A percentile compares a stretch with the other conserved stretches of the same genome.
Conservation (phyloP, 2,329 filamentous ascomycete species). For the Magnaporthales sp. region DNA sequence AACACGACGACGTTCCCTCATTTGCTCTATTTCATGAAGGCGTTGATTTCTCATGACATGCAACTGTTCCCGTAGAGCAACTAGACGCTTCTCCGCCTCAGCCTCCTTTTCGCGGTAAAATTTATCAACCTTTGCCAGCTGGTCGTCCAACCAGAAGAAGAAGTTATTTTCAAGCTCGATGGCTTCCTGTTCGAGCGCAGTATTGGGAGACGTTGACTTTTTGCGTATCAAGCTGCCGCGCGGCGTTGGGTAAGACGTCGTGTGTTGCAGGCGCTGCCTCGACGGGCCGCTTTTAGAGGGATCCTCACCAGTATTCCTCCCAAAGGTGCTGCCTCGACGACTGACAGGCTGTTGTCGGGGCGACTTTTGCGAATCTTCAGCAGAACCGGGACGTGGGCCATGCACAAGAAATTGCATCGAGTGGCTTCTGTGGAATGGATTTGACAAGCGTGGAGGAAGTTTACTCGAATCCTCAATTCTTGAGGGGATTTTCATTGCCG, state of each 20-base stretch:
- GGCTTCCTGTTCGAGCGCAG: background rate
- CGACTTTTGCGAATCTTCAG: background rate
- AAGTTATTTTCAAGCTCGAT: conserved; percentile 69
- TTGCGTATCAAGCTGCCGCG: conserved; percentile 10
- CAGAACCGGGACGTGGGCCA: background rate
- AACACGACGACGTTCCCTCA: conserved; percentile 20
- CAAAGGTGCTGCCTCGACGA: background rate
- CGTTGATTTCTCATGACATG: conserved; percentile 88
- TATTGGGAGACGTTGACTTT: conserved; percentile 14
- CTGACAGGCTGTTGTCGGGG: background rate
- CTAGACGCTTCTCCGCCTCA: conserved; percentile 67
- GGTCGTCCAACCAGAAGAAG: conserved; percentile 71
- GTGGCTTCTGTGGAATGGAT: conserved; percentile 1
- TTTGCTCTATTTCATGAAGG: conserved; percentile 56
- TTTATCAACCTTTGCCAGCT: conserved; percentile 82
- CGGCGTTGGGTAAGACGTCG: background rate
- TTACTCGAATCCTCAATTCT: conserved; percentile 15
- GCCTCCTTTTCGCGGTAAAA: conserved; percentile 88
- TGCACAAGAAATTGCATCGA: background rate
- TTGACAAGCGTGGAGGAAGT: conserved; percentile 6
- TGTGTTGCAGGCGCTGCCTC: background rate
- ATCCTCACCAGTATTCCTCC: background rate
- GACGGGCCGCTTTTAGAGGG: background rate
- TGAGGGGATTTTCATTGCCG: conserved; percentile 37
- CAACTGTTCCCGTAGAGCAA: conserved; percentile 69